phyloP scores from a whole-genome alignment of 805 yeast genomes.

The Candida glaebosa region DNA sequence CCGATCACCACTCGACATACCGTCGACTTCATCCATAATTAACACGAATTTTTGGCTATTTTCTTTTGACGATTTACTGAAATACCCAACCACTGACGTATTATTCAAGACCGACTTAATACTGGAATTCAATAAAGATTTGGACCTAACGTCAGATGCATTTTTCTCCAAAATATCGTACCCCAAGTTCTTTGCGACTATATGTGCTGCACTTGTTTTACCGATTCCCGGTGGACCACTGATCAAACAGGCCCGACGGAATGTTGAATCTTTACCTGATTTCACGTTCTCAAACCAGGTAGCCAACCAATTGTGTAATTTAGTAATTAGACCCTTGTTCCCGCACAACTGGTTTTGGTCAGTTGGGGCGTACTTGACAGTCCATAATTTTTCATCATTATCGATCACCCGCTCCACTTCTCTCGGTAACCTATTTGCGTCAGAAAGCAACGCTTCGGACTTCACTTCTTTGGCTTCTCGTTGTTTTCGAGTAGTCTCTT shows the following conservation, averaged over 20 bases:
- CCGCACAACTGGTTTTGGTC: constrained; percentile 81
- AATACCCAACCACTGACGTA: constrained; percentile 78
- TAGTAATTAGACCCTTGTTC: constrained; percentile 69
- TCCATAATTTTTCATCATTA: constrained; percentile 77
- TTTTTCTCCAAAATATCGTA: constrained; percentile 74
- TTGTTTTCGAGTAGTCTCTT: constrained; percentile 38
- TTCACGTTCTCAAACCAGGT: constrained; percentile 67
- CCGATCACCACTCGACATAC: constrained; percentile 98
- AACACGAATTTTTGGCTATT: constrained; percentile 66
- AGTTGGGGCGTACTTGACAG: constrained; percentile 87
- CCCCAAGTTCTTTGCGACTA: constrained; percentile 66
- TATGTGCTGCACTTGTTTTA: constrained; percentile 77
- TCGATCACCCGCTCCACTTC: constrained; percentile 33
- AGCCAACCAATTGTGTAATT: constrained; percentile 68
- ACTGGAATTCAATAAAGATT: constrained; percentile 64
- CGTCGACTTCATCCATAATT: constrained; percentile 98
- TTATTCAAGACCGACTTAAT: constrained; percentile 73
- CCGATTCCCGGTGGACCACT: constrained; percentile 90
- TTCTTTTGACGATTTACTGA: constrained; percentile 39
- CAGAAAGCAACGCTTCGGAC: constrained; percentile 1
- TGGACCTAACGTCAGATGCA: constrained; percentile 89
- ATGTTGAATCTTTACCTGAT: constrained; percentile 31
- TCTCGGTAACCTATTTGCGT: constrained; percentile 11
- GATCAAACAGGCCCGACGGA: constrained; percentile 78
- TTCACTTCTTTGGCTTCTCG: background rate